Percentiles rank a stretch among this genome's conserved stretches.
These are phyloP conservation scores for Ilyonectria sp. DNA, from an alignment of 2,329 filamentous ascomycete genomes.

Conservation along the genomic window DNA sequence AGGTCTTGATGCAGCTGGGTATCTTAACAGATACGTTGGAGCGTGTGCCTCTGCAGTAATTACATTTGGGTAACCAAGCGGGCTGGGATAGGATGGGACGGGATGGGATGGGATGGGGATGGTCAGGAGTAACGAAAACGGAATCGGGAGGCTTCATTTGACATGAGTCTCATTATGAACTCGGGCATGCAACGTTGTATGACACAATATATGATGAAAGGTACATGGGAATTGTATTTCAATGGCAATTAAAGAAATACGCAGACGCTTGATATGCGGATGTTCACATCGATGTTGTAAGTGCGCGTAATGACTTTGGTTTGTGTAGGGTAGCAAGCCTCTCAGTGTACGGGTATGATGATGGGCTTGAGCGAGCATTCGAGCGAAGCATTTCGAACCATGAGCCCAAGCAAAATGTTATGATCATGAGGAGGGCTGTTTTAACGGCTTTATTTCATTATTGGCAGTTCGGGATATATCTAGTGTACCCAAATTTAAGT, in stretches of 20 bases:
- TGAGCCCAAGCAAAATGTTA: no score
- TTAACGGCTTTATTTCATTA: no score
- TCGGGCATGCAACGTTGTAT: conserved; percentile 6
- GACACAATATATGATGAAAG: conserved; percentile 14
- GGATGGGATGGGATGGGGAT: conserved; percentile 16
- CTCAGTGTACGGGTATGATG: no score
- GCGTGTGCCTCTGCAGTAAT: conserved; percentile 56
- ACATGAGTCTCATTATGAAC: conserved; percentile 3
- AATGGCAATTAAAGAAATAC: not conserved
- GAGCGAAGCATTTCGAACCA: no score
- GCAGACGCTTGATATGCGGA: not conserved
- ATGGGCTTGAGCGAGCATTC: not conserved
- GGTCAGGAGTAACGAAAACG: conserved; percentile 25
- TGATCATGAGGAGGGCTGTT: no score
- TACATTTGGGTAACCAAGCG: conserved; percentile 36
- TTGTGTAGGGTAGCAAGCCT: not conserved
- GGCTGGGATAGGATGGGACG: not conserved
- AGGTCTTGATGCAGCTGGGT: conserved; percentile 57
- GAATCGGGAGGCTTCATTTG: conserved; percentile 8
- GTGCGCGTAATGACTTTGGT: not conserved
- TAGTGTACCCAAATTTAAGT: not conserved
- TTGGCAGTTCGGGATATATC: not conserved
- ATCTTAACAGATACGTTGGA: conserved; percentile 61
- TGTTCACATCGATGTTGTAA: not conserved
- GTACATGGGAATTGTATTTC: not conserved